Evolutionary conservation across 352 stramenopile genomes (phyloP), one percentile per base, ranked within the genome.

Genomic region (Globisporangium cylindrosporum): DNA sequence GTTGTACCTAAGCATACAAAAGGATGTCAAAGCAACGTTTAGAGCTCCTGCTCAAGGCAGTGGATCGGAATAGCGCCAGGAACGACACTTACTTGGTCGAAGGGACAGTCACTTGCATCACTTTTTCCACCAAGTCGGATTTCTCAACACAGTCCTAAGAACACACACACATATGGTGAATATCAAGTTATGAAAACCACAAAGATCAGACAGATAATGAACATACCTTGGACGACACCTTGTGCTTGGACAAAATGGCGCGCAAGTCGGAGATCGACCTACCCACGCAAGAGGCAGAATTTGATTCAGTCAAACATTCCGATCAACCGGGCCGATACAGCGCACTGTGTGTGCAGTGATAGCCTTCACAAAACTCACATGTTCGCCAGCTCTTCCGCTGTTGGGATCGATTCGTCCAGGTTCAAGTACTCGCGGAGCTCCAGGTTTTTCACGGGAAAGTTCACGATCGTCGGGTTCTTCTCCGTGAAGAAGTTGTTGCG

Each of bases 381-480:
- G 63, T 70, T 68, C 59, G 32, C 57, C 61, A 94, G 77, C 36
- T 91, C 78, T 34, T 90, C 79, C 51, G 89, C 74, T 0, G 82
- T 79, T 48, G 72, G 76, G 14, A 91, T 61, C 7, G 67, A 70
- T 34, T 77, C 70, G 29, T 90, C 77, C 34, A 90, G 69, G 55
- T 85, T 82, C 41, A 97, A 60, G 70, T 97, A 98, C 58, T 98
- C 88, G 9, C 79, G 87, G 51, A 99, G 78, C 77, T 99, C 97
- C 22, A 99, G 82, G 77, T 99, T 99, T 75, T 99, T 99, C 34
- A 99, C 93, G 5, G 97, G 97, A 69, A 99, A 99, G 38, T 98
- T 98, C 8, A 99, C 97, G 81, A 99, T 99, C 10, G 97, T 99
- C 29, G 97, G 96, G 76, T 99, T 99, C 81, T 99, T 99, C 83